Base-by-base conservation (phyloP, 331 rosid species). In the Erythrophleum ivorense region DNA sequence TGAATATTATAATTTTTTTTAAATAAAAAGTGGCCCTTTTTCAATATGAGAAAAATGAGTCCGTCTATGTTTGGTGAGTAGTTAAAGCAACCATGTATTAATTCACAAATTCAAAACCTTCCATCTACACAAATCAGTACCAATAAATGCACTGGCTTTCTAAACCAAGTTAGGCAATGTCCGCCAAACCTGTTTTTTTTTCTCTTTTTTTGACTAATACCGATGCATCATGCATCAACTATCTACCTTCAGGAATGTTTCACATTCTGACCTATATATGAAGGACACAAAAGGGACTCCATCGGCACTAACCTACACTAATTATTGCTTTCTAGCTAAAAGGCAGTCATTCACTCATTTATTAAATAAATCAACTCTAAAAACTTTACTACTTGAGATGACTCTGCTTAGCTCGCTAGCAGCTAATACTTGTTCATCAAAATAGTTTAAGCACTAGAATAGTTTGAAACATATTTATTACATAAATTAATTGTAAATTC, bases 1-100 rank as follows among this genome's bases (percentile, higher is more conserved):
- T 53, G 59, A 18, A 1, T 18, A 53, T 13, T 15, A 4, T 53
- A 53, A 3, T 14, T 10, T 50, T 50, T 50, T 14, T 4, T 50
- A 1, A 50, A 50, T 9, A 50, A 50, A 50, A 53, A 0, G 3
- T 15, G 21, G 21, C 59, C 9, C 21, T 15, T 15, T 53, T 53
- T 53, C 63, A 81, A 67, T 57, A 13, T 6, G 72, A 19, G 38
- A 65, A 54, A n/a, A 70, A 7, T 36, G 70, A 65, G 71, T 53
- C 24, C 69, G 52, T 5, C 52, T 9, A 2, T 0, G 78, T 76
- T 82, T 76, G 85, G 85, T 82, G 71, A 68, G 45, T 60, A 31
- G n/a, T n/a, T 41, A 15, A 66, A 18, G 38, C 78, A 49, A 53
- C 3, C 63, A n/a, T 24, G 14, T 9, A n/a, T 31, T 50, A 49